Evolutionary conservation across 1,284 basidiomycete species (phyloP), one percentile per base, ranked within the genome.

Genomic region (Puccinia horiana): DNA sequence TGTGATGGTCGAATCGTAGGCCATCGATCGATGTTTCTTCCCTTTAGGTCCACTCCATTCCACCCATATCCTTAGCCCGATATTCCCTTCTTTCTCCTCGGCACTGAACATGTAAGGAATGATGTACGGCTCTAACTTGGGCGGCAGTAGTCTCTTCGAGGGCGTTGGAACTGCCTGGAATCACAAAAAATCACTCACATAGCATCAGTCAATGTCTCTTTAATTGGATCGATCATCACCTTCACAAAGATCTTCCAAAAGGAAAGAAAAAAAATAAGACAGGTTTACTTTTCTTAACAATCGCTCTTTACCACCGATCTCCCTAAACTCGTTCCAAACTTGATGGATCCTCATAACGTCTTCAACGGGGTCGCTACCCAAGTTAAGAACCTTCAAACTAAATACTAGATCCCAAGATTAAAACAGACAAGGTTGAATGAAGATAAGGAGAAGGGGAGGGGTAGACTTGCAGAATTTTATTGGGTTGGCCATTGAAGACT

Each of bases 401-500:
- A 81, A 72, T 49, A 54, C 32, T 63, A 75, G 40, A 67, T 61
- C 35, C 52, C 35, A 26, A 42, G 29, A 63, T 61, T 49, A 75
- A n/a, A 23, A 29, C 65, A 69, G 61, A n/a, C 61, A 52, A 56
- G 5, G 54, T 58, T 29, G 6, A 35, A 54, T n/a, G n/a, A n/a
- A n/a, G n/a, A n/a, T n/a, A n/a, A n/a, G n/a, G n/a, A n/a, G n/a
- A n/a, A n/a, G 14, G 49, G 54, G 23, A 49, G 32, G 35, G n/a
- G 26, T 23, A 58, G 20, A 81, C 80, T 65, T 52, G 72, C 80
- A 81, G 54, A 37, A 81, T 74, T 42, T 81, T 74, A 29, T 81
- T 81, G 26, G 80, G 61, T 65, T 81, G 80, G 12, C 80, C 80
- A 75, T 81, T 81, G 32, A 81, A 81, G 47, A 81, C 80, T 12